Percentiles rank a stretch among this genome's conserved stretches.
Conservation (phyloP, 1,139 yeast species). For the Trichomonascaceae sp. region DNA sequence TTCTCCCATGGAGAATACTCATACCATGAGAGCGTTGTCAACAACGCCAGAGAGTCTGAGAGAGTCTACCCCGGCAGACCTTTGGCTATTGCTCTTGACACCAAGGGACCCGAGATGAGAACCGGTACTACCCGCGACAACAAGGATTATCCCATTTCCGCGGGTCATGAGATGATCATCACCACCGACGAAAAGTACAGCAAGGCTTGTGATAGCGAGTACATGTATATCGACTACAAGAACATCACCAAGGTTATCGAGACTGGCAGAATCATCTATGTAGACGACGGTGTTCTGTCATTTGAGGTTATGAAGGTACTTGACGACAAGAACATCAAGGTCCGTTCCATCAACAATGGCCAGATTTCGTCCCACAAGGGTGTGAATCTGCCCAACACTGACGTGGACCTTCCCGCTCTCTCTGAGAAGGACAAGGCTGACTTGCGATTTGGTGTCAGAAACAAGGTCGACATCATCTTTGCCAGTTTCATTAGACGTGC, state of each 20-base stretch:
- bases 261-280: slow-evolving; percentile 77
- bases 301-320: slow-evolving; percentile 79
- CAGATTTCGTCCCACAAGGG: slow-evolving; percentile 96
- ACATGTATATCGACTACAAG: slow-evolving; percentile 87
- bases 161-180: slow-evolving; percentile 85
- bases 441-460: slow-evolving; percentile 87
- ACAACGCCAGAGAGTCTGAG: slow-evolving; percentile 92
- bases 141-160: slow-evolving; percentile 66
- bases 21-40: slow-evolving; percentile 92
- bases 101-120: slow-evolving; percentile 99
- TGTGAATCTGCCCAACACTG: slow-evolving; percentile 97
- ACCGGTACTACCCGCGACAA: slow-evolving; percentile 84
- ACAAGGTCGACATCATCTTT: slow-evolving; percentile 94
- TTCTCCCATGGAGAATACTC: slow-evolving; percentile 96
- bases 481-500: slow-evolving; percentile 97
- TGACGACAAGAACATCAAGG: slow-evolving; percentile 72
- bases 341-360: slow-evolving; percentile 85
- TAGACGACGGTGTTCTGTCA: slow-evolving; percentile 96
- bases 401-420: slow-evolving; percentile 95
- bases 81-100: slow-evolving; percentile 93
- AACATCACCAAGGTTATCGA: slow-evolving; percentile 91
- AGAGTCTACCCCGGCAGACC: slow-evolving; percentile 89
- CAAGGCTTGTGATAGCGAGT: slow-evolving; percentile 55
- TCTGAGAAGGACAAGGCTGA: slow-evolving; percentile 93
- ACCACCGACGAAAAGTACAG: slow-evolving; percentile 79